Base-by-base conservation (phyloP, 805 yeast species). In the Kregervanrija fluxuum region DNA sequence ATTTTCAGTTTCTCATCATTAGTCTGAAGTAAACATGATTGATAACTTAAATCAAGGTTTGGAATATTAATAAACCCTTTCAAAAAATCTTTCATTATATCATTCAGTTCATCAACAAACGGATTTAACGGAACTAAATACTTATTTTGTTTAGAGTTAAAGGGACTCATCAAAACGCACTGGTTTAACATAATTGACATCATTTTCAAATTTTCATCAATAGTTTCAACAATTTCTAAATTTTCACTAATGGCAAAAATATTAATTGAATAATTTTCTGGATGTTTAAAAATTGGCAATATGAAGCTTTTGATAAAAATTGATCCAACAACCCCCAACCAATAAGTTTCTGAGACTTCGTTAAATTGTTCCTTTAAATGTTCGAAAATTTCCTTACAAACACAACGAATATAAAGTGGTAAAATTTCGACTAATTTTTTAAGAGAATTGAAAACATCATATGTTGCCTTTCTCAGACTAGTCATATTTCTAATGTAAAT, bases 101-200 rank as follows among this genome's bases (percentile, higher is more conserved):
- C 79, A 6, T 67, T 64, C 8, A 79, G 71, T 11, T 74, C 66
- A 42, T 67, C 70, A 37, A 88, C 73, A 55, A 77, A 85, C 37
- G 84, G 90, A 59, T 85, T 85, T 56, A 87, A 68, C 1, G 95
- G 95, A 57, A 85, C 89, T 53, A 87, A 63, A 59, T 79, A 87
- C 40, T 81, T 76, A 51, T 84, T 80, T 30, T 72, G 72, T 1
- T 64, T 51, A 11, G 74, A 75, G 42, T 48, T 48, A 64, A 88
- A 87, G 2, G 85, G 77, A 49, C 74, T 71, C 80, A 87, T 79
- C 4, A 79, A 61, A 16, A 84, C 80, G 33, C 85, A 60, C 60
- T 86, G 95, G 31, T 74, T 66, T 42, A 87, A 54, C 10, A 84
- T 76, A 45, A 79, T 73, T 31, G 79, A 65, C 39, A 86, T 67